Base-by-base conservation (phyloP, 1,284 basidiomycete species). In the Trametes polyzona region DNA sequence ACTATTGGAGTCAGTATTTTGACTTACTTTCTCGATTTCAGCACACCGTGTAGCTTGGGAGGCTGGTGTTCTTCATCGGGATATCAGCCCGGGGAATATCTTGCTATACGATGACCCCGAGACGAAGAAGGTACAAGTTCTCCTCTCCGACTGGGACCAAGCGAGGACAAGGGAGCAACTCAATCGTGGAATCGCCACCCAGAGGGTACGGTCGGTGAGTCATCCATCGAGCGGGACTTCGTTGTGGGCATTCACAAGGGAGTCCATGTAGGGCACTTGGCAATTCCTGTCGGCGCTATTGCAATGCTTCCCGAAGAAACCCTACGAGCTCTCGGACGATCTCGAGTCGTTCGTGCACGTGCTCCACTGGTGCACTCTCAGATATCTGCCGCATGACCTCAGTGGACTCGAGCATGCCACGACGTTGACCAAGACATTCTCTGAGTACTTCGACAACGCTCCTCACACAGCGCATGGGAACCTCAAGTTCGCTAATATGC, bases 241-340 rank as follows among this genome's bases (percentile, higher is more conserved):
- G 9, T 24, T 17, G 39, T 12, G 2, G 21, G 16, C 10, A 35
- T 35, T 35, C 33, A 16, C 36, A 1, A n/a, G n/a, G n/a, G n/a
- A n/a, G n/a, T n/a, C n/a, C n/a, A n/a, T n/a, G n/a, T 14, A 36
- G 62, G 59, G 62, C 1, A 64, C 62, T 0, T 61, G 62, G 62
- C 51, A 52, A 5, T 61, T 55, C 24, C 39, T 47, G 8, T 64
- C 62, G 1, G 59, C 59, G 1, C 12, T 55, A 16, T n/a, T 35
- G 7, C 48, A 57, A 7, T 24, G 16, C 29, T 52, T 29, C 21
- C 62, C 58, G 2, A 21, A 26, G 14, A 61, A 54, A 27, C 53
- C 52, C 1, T 50, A 61, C 39, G 43, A 46, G 19, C 21, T 55
- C 8, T 52, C 54, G 11, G 62, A 64, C 30, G 62, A 64, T 27